Evolutionary conservation across 306 rosid species (phyloP).

Genomic region (Vigna nakashimae): DNA sequence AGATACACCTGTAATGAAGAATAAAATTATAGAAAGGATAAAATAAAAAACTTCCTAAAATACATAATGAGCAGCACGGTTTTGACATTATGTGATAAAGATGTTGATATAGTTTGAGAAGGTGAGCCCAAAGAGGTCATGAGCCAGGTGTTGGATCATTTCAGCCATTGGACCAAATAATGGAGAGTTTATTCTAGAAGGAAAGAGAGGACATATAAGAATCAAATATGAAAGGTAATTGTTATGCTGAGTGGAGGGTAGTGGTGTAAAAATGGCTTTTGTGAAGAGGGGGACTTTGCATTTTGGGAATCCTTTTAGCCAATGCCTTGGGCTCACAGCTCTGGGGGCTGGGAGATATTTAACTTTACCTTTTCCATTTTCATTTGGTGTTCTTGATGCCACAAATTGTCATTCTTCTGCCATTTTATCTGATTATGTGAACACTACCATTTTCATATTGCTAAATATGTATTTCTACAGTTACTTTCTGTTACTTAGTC

Average conservation of each 20-base stretch:
- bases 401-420: not conserved
- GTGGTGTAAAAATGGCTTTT: not conserved
- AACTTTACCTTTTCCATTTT: constrained; percentile 1
- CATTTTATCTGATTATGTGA: not conserved
- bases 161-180: not conserved
- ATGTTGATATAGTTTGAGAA: not conserved
- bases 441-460: not conserved
- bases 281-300: not conserved
- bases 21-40: too few relatives aligned
- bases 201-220: not conserved
- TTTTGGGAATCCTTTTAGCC: not conserved
- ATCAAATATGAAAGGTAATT: too few relatives aligned
- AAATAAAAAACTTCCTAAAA: too few relatives aligned
- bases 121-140: not conserved
- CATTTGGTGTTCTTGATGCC: not conserved
- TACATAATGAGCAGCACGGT: too few relatives aligned
- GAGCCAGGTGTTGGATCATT: not conserved
- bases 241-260: not conserved
- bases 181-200: not conserved
- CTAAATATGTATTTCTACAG: too few relatives aligned
- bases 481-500: not conserved
- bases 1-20: too few relatives aligned
- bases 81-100: not conserved
- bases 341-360: not conserved
- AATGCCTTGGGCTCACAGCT: not conserved